Conservation (phyloP, 768 basidiomycete genomes). For the Hemileccinum rubropunctum region DNA sequence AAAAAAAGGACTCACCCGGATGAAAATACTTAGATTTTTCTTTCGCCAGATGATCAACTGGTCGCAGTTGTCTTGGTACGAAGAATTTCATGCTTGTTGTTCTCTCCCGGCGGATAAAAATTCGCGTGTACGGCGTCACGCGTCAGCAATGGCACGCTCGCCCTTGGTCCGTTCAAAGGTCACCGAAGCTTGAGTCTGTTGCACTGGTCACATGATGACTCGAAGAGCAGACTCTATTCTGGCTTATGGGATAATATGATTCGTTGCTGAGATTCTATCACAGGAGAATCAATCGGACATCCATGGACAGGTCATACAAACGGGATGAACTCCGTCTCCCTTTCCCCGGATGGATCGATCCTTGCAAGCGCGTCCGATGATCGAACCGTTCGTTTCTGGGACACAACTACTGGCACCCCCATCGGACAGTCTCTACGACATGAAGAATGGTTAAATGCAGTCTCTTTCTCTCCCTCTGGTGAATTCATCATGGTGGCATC, state of each 20-base stretch:
- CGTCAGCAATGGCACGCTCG: too few relatives aligned
- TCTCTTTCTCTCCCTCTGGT: slow-evolving; percentile 1
- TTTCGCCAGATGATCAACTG: slow-evolving; percentile 5
- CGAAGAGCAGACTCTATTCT: neutral
- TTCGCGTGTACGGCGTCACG: too few relatives aligned
- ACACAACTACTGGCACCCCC: neutral
- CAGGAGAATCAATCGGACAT: neutral
- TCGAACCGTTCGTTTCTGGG: slow-evolving; percentile 8
- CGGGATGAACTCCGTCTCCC: neutral
- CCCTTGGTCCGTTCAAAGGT: too few relatives aligned
- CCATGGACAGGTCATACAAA: neutral
- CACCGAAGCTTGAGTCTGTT: neutral
- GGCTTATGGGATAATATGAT: neutral
- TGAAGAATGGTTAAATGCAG: neutral
- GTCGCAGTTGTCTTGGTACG: too few relatives aligned
- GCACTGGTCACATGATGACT: slow-evolving; percentile 9
- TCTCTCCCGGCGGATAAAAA: too few relatives aligned
- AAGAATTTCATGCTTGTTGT: too few relatives aligned
- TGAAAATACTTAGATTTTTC: accelerated
- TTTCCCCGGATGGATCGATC: slow-evolving; percentile 2
- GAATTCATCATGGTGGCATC: slow-evolving; percentile 2
- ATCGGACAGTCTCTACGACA: neutral
- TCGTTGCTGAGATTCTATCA: slow-evolving; percentile 6
- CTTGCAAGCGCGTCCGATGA: slow-evolving; percentile 10
- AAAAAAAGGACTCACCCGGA: neutral